These are phyloP conservation scores for Coemansia sp. DNA, from an alignment of 192 early-diverging fungal genomes.

Conservation along the genomic window DNA sequence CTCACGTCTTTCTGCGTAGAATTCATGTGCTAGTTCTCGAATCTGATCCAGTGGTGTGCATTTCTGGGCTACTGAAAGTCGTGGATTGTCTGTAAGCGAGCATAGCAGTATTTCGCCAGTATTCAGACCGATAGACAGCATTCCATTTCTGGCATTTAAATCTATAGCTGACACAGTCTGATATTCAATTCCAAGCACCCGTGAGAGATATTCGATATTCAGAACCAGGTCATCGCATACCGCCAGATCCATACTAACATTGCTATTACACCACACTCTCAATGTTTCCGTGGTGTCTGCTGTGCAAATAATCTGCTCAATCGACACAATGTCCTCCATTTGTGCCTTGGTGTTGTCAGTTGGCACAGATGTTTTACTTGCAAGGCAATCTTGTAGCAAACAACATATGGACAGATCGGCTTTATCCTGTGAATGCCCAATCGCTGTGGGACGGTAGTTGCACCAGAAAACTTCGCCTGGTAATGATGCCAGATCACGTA, in stretches of 20 bases:
- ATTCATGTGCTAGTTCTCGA: slow-evolving; percentile 14
- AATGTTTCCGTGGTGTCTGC: slow-evolving; percentile 11
- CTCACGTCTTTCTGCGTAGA: slow-evolving; percentile 12
- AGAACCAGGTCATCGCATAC: slow-evolving; percentile 17
- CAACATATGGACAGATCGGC: slow-evolving; percentile 7
- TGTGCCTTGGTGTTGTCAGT: not conserved
- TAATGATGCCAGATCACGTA: slow-evolving; percentile 4
- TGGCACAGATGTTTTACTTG: not conserved
- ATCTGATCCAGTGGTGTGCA: slow-evolving; percentile 14
- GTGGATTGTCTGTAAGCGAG: slow-evolving; percentile 23
- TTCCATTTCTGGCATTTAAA: slow-evolving; percentile 25
- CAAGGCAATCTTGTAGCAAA: slow-evolving; percentile 3
- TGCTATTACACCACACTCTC: slow-evolving; percentile 34
- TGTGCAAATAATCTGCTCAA: slow-evolving; percentile 19
- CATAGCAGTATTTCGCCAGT: slow-evolving; percentile 38
- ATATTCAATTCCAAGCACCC: slow-evolving; percentile 34
- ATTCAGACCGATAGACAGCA: slow-evolving; percentile 32
- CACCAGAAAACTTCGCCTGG: slow-evolving; percentile 42
- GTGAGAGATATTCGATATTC: slow-evolving; percentile 13
- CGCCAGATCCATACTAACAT: not conserved
- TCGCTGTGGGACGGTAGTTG: not conserved
- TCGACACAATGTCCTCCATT: not conserved
- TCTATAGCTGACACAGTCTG: not conserved
- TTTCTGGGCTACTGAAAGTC: slow-evolving; percentile 14
- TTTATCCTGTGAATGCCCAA: slow-evolving; percentile 5